phyloP scores from a whole-genome alignment of 768 basidiomycete genomes.

The Amanita brunnescens region DNA sequence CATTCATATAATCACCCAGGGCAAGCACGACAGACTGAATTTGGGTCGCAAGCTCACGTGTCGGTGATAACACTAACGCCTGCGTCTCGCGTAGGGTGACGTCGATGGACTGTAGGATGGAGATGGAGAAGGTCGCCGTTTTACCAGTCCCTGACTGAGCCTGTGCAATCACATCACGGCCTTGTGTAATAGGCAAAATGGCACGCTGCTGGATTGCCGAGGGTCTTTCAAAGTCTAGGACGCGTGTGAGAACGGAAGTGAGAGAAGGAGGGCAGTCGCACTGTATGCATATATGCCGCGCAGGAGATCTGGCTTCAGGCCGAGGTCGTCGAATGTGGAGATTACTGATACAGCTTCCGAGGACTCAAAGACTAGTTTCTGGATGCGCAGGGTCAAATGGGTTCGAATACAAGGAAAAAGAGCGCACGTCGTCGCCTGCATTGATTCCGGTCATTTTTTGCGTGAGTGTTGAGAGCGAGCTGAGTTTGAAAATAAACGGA shows the following conservation, averaged over 20 bases:
- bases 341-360: conserved; percentile 87
- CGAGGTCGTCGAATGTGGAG: conserved; percentile 84
- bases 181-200: conserved; percentile 91
- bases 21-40: conserved; percentile 97
- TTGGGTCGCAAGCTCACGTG: conserved; percentile 98
- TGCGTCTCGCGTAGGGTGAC: conserved; percentile 91
- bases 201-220: conserved; percentile 99
- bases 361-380: conserved; percentile 95
- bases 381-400: conserved; percentile 3
- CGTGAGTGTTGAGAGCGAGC: conserved; percentile 35
- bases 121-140: conserved; percentile 98
- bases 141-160: conserved; percentile 99
- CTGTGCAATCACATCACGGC: conserved; percentile 97
- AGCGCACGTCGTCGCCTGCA: conserved; percentile 73
- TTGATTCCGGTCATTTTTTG: conserved; percentile 73
- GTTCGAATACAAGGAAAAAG: conserved; percentile 13
- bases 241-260: not conserved
- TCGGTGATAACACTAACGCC: conserved; percentile 93
- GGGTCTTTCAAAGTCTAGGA: conserved; percentile 86
- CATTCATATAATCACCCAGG: conserved; percentile 98
- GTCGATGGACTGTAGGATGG: conserved; percentile 97
- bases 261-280: conserved; percentile 23
- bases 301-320: conserved; percentile 89
- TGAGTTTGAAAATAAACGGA: conserved; percentile 51
- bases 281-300: conserved; percentile 99